Evolutionary conservation across 2,329 filamentous ascomycete genomes (phyloP).

Genomic region (Diaporthe ilicicola): DNA sequence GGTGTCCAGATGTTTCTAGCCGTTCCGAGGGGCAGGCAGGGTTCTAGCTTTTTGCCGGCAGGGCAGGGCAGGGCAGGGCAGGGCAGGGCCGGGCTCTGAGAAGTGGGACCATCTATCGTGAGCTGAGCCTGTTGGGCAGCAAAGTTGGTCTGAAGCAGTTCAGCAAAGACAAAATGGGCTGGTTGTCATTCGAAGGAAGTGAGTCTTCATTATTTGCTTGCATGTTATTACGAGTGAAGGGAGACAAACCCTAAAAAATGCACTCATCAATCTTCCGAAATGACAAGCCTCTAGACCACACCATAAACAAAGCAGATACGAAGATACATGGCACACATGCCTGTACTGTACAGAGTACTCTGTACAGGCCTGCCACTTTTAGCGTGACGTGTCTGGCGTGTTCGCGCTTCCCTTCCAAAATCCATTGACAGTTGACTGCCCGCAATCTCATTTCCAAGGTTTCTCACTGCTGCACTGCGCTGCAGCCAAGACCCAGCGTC

Average conservation of each 20-base stretch:
- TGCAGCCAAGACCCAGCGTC: background rate
- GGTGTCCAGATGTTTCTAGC: constrained; percentile 13
- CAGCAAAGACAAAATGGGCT: background rate
- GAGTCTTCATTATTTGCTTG: background rate
- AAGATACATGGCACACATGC: background rate
- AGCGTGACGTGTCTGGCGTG: constrained; percentile 21
- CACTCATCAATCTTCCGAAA: background rate
- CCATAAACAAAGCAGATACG: background rate
- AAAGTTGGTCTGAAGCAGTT: background rate
- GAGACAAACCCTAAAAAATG: constrained; percentile 5
- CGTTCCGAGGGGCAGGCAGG: constrained; percentile 11
- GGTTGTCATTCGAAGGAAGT: background rate
- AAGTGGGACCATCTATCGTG: background rate
- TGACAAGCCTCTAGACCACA: background rate
- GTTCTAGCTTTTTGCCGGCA: constrained; percentile 14
- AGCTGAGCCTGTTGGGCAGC: constrained; percentile 14
- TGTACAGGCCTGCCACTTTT: background rate
- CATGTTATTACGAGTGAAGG: background rate
- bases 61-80: background rate
- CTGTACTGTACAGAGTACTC: background rate
- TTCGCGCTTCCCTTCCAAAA: background rate
- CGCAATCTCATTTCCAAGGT: background rate
- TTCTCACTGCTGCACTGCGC: background rate
- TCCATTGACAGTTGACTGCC: background rate
- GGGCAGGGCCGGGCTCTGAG: background rate